Conservation (phyloP, 225 moss, liverwort and hornwort genomes). For the Bryum argenteum region DNA sequence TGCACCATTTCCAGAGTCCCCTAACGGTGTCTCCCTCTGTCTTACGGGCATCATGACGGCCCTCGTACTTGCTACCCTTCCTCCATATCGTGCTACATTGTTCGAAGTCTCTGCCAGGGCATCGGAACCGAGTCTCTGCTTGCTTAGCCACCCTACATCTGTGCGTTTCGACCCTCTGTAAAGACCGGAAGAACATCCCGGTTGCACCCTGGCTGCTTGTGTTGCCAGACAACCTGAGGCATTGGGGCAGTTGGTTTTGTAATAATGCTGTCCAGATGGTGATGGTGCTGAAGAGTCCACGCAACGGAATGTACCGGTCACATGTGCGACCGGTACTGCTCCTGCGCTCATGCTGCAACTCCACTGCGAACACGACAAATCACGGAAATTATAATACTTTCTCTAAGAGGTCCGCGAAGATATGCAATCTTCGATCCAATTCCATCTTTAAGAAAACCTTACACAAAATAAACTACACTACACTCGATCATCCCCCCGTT, state of each 20-base stretch:
- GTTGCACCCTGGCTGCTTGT: slow-evolving; percentile 38
- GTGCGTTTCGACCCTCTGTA: slow-evolving; percentile 37
- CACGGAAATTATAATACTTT: slow-evolving; percentile 19
- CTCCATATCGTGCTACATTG: slow-evolving; percentile 16
- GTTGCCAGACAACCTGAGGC: slow-evolving; percentile 56
- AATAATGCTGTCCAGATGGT: slow-evolving; percentile 32
- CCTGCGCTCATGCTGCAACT: slow-evolving; percentile 48
- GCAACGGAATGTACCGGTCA: slow-evolving; percentile 41
- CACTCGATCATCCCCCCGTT: not conserved
- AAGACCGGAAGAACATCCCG: slow-evolving; percentile 27
- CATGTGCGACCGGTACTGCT: slow-evolving; percentile 44
- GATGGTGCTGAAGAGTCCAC: slow-evolving; percentile 35
- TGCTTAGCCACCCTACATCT: slow-evolving; percentile 53
- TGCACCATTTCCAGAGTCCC: slow-evolving; percentile 42
- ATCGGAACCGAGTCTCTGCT: slow-evolving; percentile 42
- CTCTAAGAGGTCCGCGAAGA: not conserved
- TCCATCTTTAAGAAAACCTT: not conserved
- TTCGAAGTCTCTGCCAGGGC: slow-evolving; percentile 41
- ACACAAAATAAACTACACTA: not conserved
- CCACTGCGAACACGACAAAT: slow-evolving; percentile 35
- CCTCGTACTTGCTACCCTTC: slow-evolving; percentile 30
- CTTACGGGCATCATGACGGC: slow-evolving; percentile 47
- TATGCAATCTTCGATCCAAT: slow-evolving; percentile 12
- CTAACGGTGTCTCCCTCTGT: slow-evolving; percentile 36
- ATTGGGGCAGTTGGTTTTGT: slow-evolving; percentile 30